Evolutionary conservation across 305 asterid genomes (phyloP).

Genomic region (Withania somnifera): DNA sequence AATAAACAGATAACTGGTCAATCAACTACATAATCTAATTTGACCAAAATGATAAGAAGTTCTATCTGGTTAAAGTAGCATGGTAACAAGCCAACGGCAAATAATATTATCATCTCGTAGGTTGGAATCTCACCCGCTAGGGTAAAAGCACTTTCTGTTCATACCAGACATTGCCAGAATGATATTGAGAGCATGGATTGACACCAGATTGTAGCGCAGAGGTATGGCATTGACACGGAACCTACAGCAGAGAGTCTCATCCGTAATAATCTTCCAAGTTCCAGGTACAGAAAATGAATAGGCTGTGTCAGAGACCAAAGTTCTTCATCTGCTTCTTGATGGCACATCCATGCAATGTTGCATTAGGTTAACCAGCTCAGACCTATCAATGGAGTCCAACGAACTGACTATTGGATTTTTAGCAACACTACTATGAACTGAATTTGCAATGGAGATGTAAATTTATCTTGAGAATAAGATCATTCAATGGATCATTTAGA

Average conservation of each 20-base stretch:
- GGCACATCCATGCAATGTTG: not conserved
- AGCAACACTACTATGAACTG: too few species aligned
- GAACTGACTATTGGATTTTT: not conserved
- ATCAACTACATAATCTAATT: not conserved
- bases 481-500: not conserved
- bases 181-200: not conserved
- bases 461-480: not conserved
- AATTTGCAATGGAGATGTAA: too few species aligned
- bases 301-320: not conserved
- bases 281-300: not conserved
- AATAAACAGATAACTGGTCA: not conserved
- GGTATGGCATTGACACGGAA: not conserved
- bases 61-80: not conserved
- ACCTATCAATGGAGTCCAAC: not conserved
- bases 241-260: not conserved
- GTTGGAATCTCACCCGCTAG: not conserved
- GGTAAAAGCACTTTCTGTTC: not conserved
- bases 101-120: not conserved
- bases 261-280: not conserved
- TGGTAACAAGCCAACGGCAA: not conserved
- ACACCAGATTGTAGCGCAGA: not conserved
- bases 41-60: not conserved
- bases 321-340: not conserved
- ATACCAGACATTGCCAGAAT: not conserved
- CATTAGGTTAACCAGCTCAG: not conserved